Evolutionary conservation across 2,329 filamentous ascomycete genomes (phyloP).

Genomic region (Fusarium nisikadoi): DNA sequence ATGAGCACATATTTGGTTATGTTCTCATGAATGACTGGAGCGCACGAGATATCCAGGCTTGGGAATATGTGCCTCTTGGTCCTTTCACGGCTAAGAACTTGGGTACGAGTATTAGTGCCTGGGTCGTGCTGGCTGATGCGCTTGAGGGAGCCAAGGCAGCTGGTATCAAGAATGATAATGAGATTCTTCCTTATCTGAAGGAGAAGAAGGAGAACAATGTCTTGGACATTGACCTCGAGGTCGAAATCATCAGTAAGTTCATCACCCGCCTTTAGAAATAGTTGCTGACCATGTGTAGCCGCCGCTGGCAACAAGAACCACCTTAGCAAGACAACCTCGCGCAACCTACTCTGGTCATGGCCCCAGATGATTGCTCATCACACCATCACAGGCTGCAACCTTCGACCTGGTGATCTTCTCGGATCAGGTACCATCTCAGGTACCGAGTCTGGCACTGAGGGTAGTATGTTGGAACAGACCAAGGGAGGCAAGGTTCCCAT

Average conservation of each 20-base stretch:
- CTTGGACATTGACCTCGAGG: conserved; percentile 52
- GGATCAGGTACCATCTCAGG: conserved; percentile 82
- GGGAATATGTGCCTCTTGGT: conserved; percentile 71
- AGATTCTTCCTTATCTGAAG: conserved; percentile 59
- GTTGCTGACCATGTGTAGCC: conserved; percentile 38
- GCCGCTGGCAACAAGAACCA: conserved; percentile 47
- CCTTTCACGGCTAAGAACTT: conserved; percentile 72
- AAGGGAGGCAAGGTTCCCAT: conserved; percentile 74
- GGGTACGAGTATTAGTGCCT: conserved; percentile 69
- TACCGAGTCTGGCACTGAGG: conserved; percentile 69
- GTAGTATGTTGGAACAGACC: conserved; percentile 78
- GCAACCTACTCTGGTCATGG: conserved; percentile 78
- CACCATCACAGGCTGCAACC: conserved; percentile 78
- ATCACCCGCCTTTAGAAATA: rapidly evolving
- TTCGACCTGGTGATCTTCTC: conserved; percentile 78
- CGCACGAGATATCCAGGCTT: conserved; percentile 69
- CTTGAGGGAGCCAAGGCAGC: conserved; percentile 50
- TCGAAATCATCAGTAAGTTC: conserved; percentile 53
- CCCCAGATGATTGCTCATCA: conserved; percentile 88
- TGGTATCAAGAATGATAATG: conserved; percentile 48
- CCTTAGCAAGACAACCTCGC: conserved; percentile 50
- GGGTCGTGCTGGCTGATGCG: conserved; percentile 71
- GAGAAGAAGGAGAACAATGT: conserved; percentile 59
- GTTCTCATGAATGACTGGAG: conserved; percentile 74
- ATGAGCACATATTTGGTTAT: conserved; percentile 76